phyloP scores from a whole-genome alignment of 2,329 filamentous ascomycete genomes.

The Curvularia sp. region DNA sequence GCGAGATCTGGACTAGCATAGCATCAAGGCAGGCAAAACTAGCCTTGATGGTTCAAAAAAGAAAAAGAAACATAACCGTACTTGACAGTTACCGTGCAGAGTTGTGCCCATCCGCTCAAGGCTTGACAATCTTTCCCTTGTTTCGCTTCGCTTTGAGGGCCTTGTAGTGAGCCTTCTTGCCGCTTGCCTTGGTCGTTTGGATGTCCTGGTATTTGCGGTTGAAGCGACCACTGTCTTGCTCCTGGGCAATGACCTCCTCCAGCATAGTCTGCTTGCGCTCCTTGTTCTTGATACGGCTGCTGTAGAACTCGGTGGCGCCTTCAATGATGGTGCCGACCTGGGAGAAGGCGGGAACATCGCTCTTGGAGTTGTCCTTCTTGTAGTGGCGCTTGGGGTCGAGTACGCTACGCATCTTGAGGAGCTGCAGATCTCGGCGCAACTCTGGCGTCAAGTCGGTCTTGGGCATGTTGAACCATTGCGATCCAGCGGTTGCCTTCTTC shows the following conservation, averaged over 20 bases:
- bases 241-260: slow-evolving; percentile 78
- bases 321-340: slow-evolving; percentile 89
- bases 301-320: slow-evolving; percentile 87
- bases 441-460: slow-evolving; percentile 83
- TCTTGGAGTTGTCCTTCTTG: slow-evolving; percentile 81
- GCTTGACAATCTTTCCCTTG: slow-evolving; percentile 47
- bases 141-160: slow-evolving; percentile 69
- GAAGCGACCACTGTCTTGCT: slow-evolving; percentile 73
- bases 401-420: slow-evolving; percentile 86
- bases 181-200: slow-evolving; percentile 80
- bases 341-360: slow-evolving; percentile 78
- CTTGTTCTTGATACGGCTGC: slow-evolving; percentile 79
- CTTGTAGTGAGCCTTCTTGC: slow-evolving; percentile 90
- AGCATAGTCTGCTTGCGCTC: slow-evolving; percentile 87
- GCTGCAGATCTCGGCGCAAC: slow-evolving; percentile 85
- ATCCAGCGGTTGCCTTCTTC: slow-evolving; percentile 73
- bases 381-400: slow-evolving; percentile 90
- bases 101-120: slow-evolving; percentile 30
- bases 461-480: slow-evolving; percentile 87
- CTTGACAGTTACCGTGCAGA: not conserved
- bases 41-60: not conserved
- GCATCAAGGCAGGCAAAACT: slow-evolving; percentile 1
- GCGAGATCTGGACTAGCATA: not conserved
- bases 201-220: slow-evolving; percentile 88
- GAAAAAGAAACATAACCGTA: not conserved